These are phyloP conservation scores for Tylopilus cervinicoccineus DNA, from an alignment of 768 basidiomycete species.

Conservation along the genomic window DNA sequence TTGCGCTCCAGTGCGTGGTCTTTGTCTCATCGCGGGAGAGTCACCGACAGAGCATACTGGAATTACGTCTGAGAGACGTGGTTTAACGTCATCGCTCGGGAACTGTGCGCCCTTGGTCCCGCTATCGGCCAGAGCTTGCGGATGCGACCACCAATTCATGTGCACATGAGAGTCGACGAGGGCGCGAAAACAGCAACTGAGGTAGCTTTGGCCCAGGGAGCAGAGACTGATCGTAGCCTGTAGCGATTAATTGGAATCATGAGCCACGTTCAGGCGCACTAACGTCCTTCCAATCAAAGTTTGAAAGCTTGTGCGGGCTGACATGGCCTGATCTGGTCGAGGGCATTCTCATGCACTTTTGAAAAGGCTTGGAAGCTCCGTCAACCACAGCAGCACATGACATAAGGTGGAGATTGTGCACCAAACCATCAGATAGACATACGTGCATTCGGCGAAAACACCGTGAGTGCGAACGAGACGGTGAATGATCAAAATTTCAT, in stretches of 20 bases:
- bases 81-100: neutral
- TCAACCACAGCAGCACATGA: conserved; percentile 6
- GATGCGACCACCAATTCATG: too few species aligned
- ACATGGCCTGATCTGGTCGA: conserved; percentile 4
- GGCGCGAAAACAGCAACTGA: conserved; percentile 3
- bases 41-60: neutral
- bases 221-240: conserved; percentile 12
- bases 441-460: conserved; percentile 1
- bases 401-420: neutral
- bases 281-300: conserved; percentile 2
- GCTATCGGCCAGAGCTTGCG: neutral
- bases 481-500: conserved; percentile 6
- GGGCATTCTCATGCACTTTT: conserved; percentile 20
- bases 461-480: conserved; percentile 9
- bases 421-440: conserved; percentile 12
- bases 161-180: neutral
- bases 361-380: neutral
- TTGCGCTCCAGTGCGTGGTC: neutral
- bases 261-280: conserved; percentile 1
- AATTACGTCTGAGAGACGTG: neutral
- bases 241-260: conserved; percentile 10
- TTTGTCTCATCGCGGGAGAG: conserved; percentile 3
- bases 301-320: conserved; percentile 6
- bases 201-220: conserved; percentile 1
- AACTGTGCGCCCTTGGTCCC: neutral